These are phyloP conservation scores for Scheffersomyces insectosa DNA, from an alignment of 1,139 yeast genomes.

Conservation along the genomic window DNA sequence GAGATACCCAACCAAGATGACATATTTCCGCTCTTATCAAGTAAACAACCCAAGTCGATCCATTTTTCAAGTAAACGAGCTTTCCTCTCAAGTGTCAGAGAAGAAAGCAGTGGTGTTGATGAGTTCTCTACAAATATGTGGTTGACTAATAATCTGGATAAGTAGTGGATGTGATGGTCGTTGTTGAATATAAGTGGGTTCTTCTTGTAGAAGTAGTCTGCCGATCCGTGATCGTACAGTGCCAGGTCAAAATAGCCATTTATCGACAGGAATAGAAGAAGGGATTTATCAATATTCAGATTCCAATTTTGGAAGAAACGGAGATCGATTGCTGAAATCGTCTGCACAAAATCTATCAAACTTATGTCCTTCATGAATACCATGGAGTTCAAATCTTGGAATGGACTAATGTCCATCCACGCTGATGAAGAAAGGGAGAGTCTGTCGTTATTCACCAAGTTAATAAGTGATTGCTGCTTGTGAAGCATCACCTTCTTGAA, in stretches of 20 bases:
- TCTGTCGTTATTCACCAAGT: slow-evolving; percentile 23
- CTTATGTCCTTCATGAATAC: slow-evolving; percentile 46
- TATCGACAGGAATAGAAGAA: slow-evolving; percentile 34
- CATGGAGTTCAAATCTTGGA: slow-evolving; percentile 32
- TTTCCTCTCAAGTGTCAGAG: slow-evolving; percentile 41
- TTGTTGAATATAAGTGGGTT: slow-evolving; percentile 66
- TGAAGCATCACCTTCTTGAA: slow-evolving; percentile 36
- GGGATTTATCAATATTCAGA: slow-evolving; percentile 57
- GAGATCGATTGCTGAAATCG: slow-evolving; percentile 58
- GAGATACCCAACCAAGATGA: slow-evolving; percentile 94
- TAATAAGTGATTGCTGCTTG: slow-evolving; percentile 38
- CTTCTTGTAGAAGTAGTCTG: slow-evolving; percentile 40
- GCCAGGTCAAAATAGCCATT: slow-evolving; percentile 12
- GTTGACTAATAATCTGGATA: slow-evolving; percentile 68
- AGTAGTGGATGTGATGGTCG: slow-evolving; percentile 66
- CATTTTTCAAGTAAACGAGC: slow-evolving; percentile 76
- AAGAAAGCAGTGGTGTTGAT: slow-evolving; percentile 8
- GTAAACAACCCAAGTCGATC: slow-evolving; percentile 79
- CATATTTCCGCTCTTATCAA: slow-evolving; percentile 88
- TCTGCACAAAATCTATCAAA: slow-evolving; percentile 51
- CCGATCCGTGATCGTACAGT: slow-evolving; percentile 1
- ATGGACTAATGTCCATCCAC: slow-evolving; percentile 21
- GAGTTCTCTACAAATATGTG: slow-evolving; percentile 62
- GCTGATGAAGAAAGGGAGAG: slow-evolving; percentile 2
- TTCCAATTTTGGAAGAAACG: slow-evolving; percentile 69